Evolutionary conservation across 176 grass and related monocot genomes (phyloP).

Genomic region (Canna indica): DNA sequence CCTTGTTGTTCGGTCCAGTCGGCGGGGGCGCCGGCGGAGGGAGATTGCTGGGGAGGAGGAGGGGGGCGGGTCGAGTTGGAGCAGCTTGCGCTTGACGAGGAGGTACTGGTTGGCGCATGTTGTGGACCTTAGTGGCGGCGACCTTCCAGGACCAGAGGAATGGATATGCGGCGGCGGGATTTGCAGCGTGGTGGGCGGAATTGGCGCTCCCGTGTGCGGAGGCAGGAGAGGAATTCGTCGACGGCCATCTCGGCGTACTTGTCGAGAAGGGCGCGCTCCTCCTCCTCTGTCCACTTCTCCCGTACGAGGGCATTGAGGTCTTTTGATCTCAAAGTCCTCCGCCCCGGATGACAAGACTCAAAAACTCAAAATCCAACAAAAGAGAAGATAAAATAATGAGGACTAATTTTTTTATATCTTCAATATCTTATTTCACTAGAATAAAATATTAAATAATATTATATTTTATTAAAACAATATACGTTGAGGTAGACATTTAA

Average conservation of each 20-base stretch:
- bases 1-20: slow-evolving; percentile 5
- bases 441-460: too few relatives aligned
- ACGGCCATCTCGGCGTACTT: slow-evolving; percentile 14
- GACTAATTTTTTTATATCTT: too few relatives aligned
- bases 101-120: slow-evolving; percentile 24
- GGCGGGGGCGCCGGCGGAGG: background rate
- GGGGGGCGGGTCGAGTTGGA: background rate
- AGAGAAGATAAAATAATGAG: too few relatives aligned
- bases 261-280: slow-evolving; percentile 15
- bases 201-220: slow-evolving; percentile 2
- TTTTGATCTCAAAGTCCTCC: too few relatives aligned
- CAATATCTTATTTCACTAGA: too few relatives aligned
- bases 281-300: slow-evolving; percentile 28
- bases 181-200: slow-evolving; percentile 17
- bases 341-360: too few relatives aligned
- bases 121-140: slow-evolving; percentile 19
- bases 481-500: too few relatives aligned
- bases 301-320: too few relatives aligned
- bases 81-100: slow-evolving; percentile 18
- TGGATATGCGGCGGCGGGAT: background rate
- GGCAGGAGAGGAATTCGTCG: slow-evolving; percentile 7
- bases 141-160: slow-evolving; percentile 23
- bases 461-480: too few relatives aligned
- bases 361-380: too few relatives aligned
- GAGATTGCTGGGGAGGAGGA: too few relatives aligned